Base-by-base conservation (phyloP, 164 flowering plant genomes). In the Aristolochia fimbriata region DNA sequence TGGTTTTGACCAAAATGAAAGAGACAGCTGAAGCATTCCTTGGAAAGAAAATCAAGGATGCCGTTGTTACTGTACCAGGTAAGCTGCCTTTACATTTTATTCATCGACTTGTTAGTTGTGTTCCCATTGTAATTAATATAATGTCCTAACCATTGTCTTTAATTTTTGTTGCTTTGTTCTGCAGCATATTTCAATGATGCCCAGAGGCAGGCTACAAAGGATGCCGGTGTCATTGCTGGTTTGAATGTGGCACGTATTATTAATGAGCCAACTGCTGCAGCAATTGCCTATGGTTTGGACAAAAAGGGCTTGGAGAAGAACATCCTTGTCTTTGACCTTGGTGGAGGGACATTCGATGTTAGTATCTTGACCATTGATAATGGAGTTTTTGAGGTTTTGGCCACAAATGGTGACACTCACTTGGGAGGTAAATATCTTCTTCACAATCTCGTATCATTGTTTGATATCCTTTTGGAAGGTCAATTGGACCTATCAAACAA, bases 341-440 rank as follows among this genome's bases (percentile, higher is more conserved):
- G 96, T 68, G 96, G 96, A 72, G 91, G 94, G 2, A 89, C 97
- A 15, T 89, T 89, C 62, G 97, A 89, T 83, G 97, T 89, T 76
- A 89, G 97, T 76, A 74, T 89, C 70, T 78, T 89, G 82, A 89
- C 94, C 17, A 87, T 89, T 63, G 97, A 89, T 51, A 82, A 85
- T 71, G 97, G 97, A 49, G 95, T 89, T n/a, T 89, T 89, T 70
- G 95, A 89, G 87, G 97, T 89, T 69, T 86, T 89, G 73, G 75
- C 97, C 47, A 89, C 97, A 15, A 89, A 87, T 62, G 97, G 95
- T 19, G 97, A 89, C 78, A 89, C 92, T 67, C 91, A 89, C 70
- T 81, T 89, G 66, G 96, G 96, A 83, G 94, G 96, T 88, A 62
- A 68, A 74, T 43, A 54, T n/a, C 37, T 59, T 25, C 37, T 55